phyloP scores from a whole-genome alignment of 2,329 filamentous ascomycete species.

The Coniochaeta ligniaria region DNA sequence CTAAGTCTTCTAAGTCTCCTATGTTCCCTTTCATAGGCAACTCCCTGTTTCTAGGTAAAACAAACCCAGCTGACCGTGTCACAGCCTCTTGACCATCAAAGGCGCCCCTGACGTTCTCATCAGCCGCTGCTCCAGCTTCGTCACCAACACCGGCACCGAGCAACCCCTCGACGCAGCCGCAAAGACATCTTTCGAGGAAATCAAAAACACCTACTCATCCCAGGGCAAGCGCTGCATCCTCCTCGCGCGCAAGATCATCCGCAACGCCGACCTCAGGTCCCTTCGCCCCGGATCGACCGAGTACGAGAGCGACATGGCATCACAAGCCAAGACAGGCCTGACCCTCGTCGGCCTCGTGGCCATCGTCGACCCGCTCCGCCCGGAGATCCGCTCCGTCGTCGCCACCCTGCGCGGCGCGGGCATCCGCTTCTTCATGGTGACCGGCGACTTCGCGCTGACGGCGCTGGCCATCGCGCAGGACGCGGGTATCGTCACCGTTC shows the following conservation, averaged over 20 bases:
- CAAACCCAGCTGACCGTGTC: background rate
- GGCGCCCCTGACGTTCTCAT: slow-evolving; percentile 86
- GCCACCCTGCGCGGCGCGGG: slow-evolving; percentile 85
- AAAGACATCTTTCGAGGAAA: slow-evolving; percentile 75
- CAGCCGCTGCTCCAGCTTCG: slow-evolving; percentile 80
- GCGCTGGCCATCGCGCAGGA: slow-evolving; percentile 90
- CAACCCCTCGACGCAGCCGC: slow-evolving; percentile 74
- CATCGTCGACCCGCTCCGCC: slow-evolving; percentile 93
- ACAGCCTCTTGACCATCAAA: slow-evolving; percentile 54
- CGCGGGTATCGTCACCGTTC: slow-evolving; percentile 76
- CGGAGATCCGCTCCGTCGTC: slow-evolving; percentile 84
- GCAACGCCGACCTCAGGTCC: too few species aligned
- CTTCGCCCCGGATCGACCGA: too few species aligned
- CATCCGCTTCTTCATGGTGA: slow-evolving; percentile 98
- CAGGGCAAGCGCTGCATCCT: slow-evolving; percentile 81
- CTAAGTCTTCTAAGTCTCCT: too few species aligned
- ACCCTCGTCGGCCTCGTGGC: slow-evolving; percentile 89
- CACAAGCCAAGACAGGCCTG: slow-evolving; percentile 43
- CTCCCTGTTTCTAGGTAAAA: slow-evolving; percentile 27
- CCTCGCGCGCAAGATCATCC: slow-evolving; percentile 46
- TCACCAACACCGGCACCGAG: slow-evolving; percentile 79
- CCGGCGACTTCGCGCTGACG: slow-evolving; percentile 90
- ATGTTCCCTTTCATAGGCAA: too few species aligned
- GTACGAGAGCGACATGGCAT: too few species aligned
- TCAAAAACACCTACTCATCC: slow-evolving; percentile 88